Evolutionary conservation across 306 rosid species (phyloP).

Genomic region (Trichosanthes truncata): DNA sequence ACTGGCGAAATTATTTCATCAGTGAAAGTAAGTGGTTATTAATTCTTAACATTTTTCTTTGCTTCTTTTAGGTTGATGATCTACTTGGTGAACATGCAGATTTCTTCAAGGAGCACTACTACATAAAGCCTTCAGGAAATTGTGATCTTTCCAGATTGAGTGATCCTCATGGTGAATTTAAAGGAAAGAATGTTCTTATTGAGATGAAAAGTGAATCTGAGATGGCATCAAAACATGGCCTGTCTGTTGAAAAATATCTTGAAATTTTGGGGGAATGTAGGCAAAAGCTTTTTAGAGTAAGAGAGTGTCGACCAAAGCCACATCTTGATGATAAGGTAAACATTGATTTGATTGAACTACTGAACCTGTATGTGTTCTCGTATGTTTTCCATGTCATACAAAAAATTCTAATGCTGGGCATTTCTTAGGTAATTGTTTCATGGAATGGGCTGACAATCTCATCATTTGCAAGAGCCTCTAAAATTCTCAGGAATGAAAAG

Average conservation of each 20-base stretch:
- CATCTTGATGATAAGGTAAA: constrained; percentile 87
- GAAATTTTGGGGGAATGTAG: constrained; percentile 64
- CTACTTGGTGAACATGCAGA: constrained; percentile 78
- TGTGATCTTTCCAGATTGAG: constrained; percentile 81
- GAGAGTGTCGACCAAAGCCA: constrained; percentile 71
- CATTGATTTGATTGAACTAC: not conserved
- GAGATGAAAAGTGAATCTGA: constrained; percentile 58
- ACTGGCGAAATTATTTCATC: not conserved
- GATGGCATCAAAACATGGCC: constrained; percentile 51
- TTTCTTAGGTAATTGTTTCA: constrained; percentile 75
- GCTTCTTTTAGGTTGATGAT: constrained; percentile 51
- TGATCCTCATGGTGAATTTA: constrained; percentile 86
- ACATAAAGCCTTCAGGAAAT: constrained; percentile 61
- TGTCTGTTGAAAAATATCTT: constrained; percentile 55
- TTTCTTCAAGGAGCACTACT: constrained; percentile 65
- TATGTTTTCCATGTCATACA: constrained; percentile 2
- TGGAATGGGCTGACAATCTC: constrained; percentile 94
- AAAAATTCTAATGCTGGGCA: constrained; percentile 12
- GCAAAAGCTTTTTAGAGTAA: constrained; percentile 60
- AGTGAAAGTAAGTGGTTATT: not conserved
- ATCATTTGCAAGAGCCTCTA: constrained; percentile 88
- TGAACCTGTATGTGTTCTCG: not conserved
- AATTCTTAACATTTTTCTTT: constrained; percentile 11
- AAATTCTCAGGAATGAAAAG: constrained; percentile 56
- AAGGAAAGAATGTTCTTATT: constrained; percentile 68